A percentile compares a stretch with the other conserved stretches of the same genome.
Evolutionary conservation across 2,329 filamentous ascomycete species (phyloP).

Genomic region (Talaromyces sp.): DNA sequence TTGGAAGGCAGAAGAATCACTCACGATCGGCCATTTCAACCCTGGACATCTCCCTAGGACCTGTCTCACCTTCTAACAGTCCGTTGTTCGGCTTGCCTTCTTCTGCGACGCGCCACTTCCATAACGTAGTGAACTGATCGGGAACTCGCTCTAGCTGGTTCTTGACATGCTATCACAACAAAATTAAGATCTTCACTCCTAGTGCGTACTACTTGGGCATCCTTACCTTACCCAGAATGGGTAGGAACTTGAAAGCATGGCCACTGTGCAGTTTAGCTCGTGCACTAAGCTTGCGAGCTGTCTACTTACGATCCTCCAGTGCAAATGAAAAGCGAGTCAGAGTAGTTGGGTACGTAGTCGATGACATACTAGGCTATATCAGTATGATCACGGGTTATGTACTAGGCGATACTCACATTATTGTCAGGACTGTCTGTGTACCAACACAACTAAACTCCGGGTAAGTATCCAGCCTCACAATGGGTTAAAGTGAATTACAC

Average conservation of each 20-base stretch:
- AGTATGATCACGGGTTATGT: not conserved
- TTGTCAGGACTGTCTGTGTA: not conserved
- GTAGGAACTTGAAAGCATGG: slow-evolving; percentile 57
- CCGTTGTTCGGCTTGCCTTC: not conserved
- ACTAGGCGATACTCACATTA: not conserved
- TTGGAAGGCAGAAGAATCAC: not conserved
- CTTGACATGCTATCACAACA: not conserved
- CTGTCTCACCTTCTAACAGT: not conserved
- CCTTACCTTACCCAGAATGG: slow-evolving; percentile 43
- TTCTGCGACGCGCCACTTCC: not conserved
- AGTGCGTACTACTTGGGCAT: not conserved
- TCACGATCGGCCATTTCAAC: not conserved
- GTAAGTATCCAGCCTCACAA: not conserved
- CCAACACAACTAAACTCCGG: not conserved
- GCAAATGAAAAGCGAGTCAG: not conserved
- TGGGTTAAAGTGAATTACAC: not conserved
- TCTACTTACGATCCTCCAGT: not conserved
- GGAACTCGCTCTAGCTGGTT: not conserved
- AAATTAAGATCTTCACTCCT: not conserved
- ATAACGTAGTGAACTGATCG: not conserved
- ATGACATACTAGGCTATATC: not conserved
- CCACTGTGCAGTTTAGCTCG: slow-evolving; percentile 33
- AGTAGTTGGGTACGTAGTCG: not conserved
- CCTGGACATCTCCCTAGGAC: not conserved
- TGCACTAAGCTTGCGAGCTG: not conserved